phyloP scores from a whole-genome alignment of 1,284 basidiomycete genomes.

The Fomitopsis schrenkii region DNA sequence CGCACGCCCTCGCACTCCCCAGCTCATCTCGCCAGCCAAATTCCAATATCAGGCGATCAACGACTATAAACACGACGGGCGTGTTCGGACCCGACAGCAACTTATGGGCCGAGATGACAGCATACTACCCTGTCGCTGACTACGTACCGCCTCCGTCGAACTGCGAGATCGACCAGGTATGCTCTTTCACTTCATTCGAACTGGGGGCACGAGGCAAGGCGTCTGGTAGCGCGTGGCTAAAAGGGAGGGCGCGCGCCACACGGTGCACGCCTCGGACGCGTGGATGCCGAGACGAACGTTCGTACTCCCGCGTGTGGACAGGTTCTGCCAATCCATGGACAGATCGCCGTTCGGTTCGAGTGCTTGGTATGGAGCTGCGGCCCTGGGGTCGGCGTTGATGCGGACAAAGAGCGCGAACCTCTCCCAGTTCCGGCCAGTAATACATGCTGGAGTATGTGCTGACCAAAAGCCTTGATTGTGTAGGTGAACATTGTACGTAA shows the following conservation, averaged over 20 bases:
- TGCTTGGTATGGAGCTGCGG: background rate
- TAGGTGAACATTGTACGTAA: slow-evolving; percentile 58
- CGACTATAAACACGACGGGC: background rate
- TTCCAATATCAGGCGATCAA: background rate
- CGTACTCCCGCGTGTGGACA: background rate
- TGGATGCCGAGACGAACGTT: background rate
- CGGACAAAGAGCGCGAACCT: background rate
- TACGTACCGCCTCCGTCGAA: slow-evolving; percentile 43
- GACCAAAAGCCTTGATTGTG: background rate
- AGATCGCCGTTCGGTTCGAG: background rate
- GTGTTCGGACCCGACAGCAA: slow-evolving; percentile 6
- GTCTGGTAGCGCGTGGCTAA: background rate
- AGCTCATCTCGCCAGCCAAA: background rate
- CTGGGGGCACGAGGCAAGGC: background rate
- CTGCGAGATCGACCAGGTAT: slow-evolving; percentile 57
- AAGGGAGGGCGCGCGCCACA: background rate
- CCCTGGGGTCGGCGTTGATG: background rate
- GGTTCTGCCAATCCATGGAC: background rate
- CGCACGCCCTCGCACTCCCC: background rate
- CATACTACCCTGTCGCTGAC: slow-evolving; percentile 46
- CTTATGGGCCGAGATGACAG: slow-evolving; percentile 56
- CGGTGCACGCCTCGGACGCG: background rate
- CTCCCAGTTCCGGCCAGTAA: background rate
- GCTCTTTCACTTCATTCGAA: slow-evolving; percentile 2
- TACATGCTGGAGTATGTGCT: background rate